phyloP scores from a whole-genome alignment of 768 basidiomycete species.

The Auricularia cornea region DNA sequence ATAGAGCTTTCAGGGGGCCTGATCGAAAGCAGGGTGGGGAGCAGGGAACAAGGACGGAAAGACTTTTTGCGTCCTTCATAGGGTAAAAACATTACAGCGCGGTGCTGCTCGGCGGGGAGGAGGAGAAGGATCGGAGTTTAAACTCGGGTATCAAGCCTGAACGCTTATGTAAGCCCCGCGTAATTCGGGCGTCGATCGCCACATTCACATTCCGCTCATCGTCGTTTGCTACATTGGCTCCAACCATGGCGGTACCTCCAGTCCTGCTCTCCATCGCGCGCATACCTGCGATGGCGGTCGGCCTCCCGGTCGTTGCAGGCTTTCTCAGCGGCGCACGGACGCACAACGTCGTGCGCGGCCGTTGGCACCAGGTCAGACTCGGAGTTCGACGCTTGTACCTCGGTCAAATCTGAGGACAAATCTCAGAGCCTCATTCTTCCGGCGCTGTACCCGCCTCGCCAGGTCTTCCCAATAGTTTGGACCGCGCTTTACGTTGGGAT shows the following conservation, averaged over 20 bases:
- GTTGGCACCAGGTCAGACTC: conserved; percentile 50
- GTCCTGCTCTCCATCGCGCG: neutral
- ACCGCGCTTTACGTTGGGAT: conserved; percentile 42
- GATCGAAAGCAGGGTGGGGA: no score
- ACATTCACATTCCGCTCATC: no score
- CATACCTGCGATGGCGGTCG: conserved; percentile 44
- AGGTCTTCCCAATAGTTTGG: conserved; percentile 55
- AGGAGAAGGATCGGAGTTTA: no score
- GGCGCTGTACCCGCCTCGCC: conserved; percentile 42
- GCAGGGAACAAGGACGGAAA: no score
- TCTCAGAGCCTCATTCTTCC: conserved; percentile 40
- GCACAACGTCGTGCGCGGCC: conserved; percentile 36
- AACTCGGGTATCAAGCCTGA: no score
- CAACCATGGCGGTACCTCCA: neutral
- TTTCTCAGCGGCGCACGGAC: conserved; percentile 43
- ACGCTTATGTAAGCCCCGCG: no score
- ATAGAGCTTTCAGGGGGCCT: no score
- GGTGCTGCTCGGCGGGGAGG: no score
- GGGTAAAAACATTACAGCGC: no score
- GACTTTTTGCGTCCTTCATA: no score
- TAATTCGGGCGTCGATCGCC: no score
- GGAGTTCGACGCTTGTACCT: neutral
- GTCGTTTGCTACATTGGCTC: neutral
- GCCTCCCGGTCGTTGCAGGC: conserved; percentile 50
- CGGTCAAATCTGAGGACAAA: no score